Evolutionary conservation across 495 filamentous ascomycete species (phyloP).

Genomic region (Physcia stellaris): DNA sequence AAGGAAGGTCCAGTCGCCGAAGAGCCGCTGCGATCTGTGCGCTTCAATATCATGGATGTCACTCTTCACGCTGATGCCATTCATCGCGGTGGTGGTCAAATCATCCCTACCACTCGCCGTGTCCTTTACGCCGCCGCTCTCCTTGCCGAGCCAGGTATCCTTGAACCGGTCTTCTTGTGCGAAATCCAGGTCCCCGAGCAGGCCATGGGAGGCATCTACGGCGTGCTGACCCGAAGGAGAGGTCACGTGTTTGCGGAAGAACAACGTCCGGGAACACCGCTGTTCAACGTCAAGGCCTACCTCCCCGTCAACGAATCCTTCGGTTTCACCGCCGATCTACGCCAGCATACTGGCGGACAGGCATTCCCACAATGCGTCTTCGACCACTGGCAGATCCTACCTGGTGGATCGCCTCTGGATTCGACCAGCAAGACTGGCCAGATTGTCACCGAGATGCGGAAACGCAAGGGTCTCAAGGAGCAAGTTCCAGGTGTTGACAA

Average conservation of each 20-base stretch:
- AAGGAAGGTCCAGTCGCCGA: conserved; percentile 95
- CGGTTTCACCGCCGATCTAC: conserved; percentile 97
- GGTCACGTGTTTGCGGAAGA: conserved; percentile 98
- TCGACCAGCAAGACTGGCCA: conserved; percentile 69
- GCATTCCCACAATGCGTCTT: conserved; percentile 98
- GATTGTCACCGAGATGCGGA: conserved; percentile 79
- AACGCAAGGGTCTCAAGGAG: conserved; percentile 98
- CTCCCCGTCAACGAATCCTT: conserved; percentile 99
- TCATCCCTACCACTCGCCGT: conserved; percentile 97
- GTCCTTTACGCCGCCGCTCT: conserved; percentile 87
- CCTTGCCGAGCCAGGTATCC: conserved; percentile 77
- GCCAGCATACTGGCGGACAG: conserved; percentile 83
- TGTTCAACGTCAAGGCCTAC: conserved; percentile 99
- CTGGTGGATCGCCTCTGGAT: conserved; percentile 90
- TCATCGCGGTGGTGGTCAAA: conserved; percentile 96
- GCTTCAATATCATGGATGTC: conserved; percentile 99
- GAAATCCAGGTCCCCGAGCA: conserved; percentile 98
- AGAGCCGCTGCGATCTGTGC: conserved; percentile 91
- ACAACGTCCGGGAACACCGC: conserved; percentile 95
- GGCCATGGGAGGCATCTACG: conserved; percentile 99
- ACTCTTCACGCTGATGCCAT: conserved; percentile 99
- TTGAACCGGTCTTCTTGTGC: conserved; percentile 96
- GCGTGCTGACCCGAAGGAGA: conserved; percentile 93
- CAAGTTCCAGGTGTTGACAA: conserved; percentile 80
- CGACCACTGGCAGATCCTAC: conserved; percentile 93